Evolutionary conservation across 2,329 filamentous ascomycete genomes (phyloP).

Genomic region (Plectosphaerella cucumerina): DNA sequence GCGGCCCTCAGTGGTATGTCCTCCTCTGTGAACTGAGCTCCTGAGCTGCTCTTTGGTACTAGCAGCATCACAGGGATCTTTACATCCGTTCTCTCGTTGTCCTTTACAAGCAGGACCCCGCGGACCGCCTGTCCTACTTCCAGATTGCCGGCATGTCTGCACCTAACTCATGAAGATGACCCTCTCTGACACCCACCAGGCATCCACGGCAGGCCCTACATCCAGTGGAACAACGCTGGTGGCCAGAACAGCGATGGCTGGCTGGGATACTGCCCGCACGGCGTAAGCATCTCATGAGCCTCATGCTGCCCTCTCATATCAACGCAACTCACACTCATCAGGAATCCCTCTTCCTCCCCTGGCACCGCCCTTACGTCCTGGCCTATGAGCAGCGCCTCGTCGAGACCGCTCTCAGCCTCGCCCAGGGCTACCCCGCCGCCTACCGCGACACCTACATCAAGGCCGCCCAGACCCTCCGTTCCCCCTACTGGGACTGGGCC

Average conservation of each 20-base stretch:
- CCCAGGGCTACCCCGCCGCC: conserved; percentile 37
- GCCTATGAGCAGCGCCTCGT: conserved; percentile 54
- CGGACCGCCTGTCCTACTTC: conserved; percentile 39
- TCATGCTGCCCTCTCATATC: no score
- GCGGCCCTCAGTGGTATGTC: background rate
- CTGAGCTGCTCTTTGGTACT: background rate
- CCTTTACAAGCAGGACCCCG: background rate
- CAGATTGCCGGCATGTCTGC: conserved; percentile 37
- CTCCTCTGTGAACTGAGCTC: background rate
- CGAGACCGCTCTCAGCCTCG: conserved; percentile 22
- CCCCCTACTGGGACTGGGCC: conserved; percentile 54
- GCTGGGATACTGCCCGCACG: conserved; percentile 17
- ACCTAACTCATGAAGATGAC: background rate
- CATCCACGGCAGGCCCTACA: conserved; percentile 37
- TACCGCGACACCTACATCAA: conserved; percentile 37
- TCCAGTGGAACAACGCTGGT: conserved; percentile 33
- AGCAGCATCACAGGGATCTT: background rate
- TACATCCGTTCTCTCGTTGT: conserved; percentile 2
- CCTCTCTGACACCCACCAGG: conserved; percentile 16
- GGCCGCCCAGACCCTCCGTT: conserved; percentile 40
- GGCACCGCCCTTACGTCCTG: conserved; percentile 53
- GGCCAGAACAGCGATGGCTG: conserved; percentile 16
- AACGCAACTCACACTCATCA: background rate
- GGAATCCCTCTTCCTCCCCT: conserved; percentile 43
- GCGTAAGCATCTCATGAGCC: background rate